These are phyloP conservation scores for Xylariaceae sp. DNA, from an alignment of 2,329 filamentous ascomycete genomes.

Conservation along the genomic window DNA sequence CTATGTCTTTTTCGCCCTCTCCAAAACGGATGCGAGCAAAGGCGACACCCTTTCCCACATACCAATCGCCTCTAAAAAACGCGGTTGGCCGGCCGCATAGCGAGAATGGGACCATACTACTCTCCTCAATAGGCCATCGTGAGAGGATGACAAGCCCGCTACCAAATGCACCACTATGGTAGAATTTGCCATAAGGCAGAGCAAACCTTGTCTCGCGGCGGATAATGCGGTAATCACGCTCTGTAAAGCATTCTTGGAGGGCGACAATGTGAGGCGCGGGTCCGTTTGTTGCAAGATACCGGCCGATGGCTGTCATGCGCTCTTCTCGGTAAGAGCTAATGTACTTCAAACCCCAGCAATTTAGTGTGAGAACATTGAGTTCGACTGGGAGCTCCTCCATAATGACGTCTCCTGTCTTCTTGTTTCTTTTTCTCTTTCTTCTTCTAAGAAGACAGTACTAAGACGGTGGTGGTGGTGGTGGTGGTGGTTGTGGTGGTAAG, in stretches of 20 bases:
- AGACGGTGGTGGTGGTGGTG: no score
- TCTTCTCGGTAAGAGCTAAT: conserved; percentile 73
- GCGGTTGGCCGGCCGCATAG: conserved; percentile 90
- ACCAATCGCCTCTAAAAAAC: conserved; percentile 95
- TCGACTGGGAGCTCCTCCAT: conserved; percentile 44
- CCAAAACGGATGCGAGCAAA: conserved; percentile 75
- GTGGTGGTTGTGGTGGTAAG: no score
- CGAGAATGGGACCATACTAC: conserved; percentile 75
- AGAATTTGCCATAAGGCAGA: conserved; percentile 90
- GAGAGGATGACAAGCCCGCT: conserved; percentile 85
- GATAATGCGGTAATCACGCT: conserved; percentile 76
- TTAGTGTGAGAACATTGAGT: conserved; percentile 81
- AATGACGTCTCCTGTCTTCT: no score
- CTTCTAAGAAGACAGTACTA: no score
- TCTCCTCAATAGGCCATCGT: conserved; percentile 88
- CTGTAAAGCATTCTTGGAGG: conserved; percentile 93
- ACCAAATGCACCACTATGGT: conserved; percentile 83
- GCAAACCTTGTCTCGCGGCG: conserved; percentile 67
- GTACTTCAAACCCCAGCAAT: conserved; percentile 95
- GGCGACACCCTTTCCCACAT: conserved; percentile 89
- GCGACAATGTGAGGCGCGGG: conserved; percentile 80
- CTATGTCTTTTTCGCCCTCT: conserved; percentile 57
- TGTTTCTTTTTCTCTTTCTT: no score
- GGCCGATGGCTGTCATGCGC: conserved; percentile 79
- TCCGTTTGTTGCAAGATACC: conserved; percentile 63